These are phyloP conservation scores for Pulveroboletus ravenelii DNA, from an alignment of 768 basidiomycete genomes.

Conservation along the genomic window DNA sequence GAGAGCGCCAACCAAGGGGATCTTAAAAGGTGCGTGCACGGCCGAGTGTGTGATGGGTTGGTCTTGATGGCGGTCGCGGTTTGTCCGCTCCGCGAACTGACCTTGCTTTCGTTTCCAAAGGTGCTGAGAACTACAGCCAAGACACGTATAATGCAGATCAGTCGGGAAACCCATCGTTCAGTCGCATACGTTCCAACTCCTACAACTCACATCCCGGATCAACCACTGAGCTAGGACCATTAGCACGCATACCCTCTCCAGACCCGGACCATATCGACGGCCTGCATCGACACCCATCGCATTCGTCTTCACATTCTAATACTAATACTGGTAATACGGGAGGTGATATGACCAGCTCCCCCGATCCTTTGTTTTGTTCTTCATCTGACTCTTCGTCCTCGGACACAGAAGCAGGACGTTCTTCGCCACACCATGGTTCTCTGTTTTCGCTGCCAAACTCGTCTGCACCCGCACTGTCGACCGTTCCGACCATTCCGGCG, in stretches of 20 bases:
- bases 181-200: conserved; percentile 76
- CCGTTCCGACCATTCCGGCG: conserved; percentile 42
- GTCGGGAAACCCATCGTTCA: conserved; percentile 35
- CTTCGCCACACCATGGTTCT: conserved; percentile 33
- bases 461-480: conserved; percentile 82
- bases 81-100: not conserved
- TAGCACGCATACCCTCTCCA: conserved; percentile 76
- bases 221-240: conserved; percentile 60
- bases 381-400: conserved; percentile 30
- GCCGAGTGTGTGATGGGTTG: not conserved
- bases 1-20: conserved; percentile 69
- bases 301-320: conserved; percentile 42
- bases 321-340: conserved; percentile 17
- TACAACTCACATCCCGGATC: conserved; percentile 51
- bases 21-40: conserved; percentile 61
- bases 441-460: conserved; percentile 83
- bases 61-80: not conserved
- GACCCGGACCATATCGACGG: conserved; percentile 87
- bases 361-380: conserved; percentile 55
- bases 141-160: conserved; percentile 45
- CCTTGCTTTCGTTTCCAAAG: conserved; percentile 32
- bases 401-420: conserved; percentile 36
- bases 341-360: conserved; percentile 39
- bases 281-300: conserved; percentile 64
- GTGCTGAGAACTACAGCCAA: conserved; percentile 67